Conservation (phyloP, 331 rosid species). For the Stylosanthes scabra region DNA sequence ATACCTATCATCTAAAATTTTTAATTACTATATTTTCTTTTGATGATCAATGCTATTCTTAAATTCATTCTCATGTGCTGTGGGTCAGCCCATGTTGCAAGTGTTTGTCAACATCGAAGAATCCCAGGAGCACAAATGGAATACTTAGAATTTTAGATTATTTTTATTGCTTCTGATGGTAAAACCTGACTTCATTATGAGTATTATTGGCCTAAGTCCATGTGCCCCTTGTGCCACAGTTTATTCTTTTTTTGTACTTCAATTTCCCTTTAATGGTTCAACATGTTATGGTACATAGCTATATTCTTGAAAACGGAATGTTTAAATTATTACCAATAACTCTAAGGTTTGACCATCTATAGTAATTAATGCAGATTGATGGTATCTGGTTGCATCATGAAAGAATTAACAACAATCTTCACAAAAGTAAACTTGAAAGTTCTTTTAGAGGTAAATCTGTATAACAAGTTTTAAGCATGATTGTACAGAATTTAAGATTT, state of each 20-base stretch:
- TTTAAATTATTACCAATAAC: neutral
- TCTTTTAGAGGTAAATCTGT: neutral
- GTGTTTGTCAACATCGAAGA: constrained; percentile 14
- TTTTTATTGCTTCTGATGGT: neutral
- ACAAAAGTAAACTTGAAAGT: neutral
- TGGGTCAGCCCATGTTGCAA: constrained; percentile 29
- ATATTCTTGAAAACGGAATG: neutral
- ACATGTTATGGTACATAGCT: neutral
- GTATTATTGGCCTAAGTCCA: neutral
- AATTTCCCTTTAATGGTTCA: neutral
- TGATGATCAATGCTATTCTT: neutral
- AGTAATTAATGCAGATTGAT: neutral
- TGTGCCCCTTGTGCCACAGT: neutral
- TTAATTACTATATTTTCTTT: neutral
- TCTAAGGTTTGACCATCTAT: neutral
- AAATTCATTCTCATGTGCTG: neutral
- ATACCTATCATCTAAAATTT: neutral
- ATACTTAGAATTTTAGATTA: constrained; percentile 2
- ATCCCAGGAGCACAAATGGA: constrained; percentile 3
- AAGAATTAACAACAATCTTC: neutral
- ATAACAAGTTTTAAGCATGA: neutral
- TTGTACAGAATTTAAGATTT: neutral
- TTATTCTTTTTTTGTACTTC: neutral
- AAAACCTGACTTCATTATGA: neutral
- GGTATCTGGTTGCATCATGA: neutral